Conservation (phyloP, 352 stramenopile genomes). For the Pythium pyrilobum region DNA sequence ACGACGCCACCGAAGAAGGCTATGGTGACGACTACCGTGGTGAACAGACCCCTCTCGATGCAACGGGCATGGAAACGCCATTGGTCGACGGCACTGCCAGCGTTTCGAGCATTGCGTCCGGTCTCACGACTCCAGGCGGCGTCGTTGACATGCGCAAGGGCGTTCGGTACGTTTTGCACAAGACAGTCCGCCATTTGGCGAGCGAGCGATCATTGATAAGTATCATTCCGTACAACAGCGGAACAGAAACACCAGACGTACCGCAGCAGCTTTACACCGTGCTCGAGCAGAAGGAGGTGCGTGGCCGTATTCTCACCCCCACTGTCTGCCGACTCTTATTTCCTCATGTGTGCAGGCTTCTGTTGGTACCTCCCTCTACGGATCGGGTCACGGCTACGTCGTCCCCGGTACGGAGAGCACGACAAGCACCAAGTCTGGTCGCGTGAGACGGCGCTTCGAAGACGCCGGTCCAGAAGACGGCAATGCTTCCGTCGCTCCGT, state of each 20-base stretch:
- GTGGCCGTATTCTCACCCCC: neutral
- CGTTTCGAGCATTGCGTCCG: slow-evolving; percentile 41
- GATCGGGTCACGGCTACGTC: slow-evolving; percentile 70
- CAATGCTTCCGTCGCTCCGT: slow-evolving; percentile 19
- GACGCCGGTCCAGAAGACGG: slow-evolving; percentile 31
- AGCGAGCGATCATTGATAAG: slow-evolving; percentile 1
- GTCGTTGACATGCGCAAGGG: slow-evolving; percentile 77
- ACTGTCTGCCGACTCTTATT: neutral
- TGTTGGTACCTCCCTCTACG: slow-evolving; percentile 69
- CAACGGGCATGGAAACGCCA: slow-evolving; percentile 51
- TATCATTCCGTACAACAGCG: slow-evolving; percentile 20
- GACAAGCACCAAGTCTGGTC: slow-evolving; percentile 37
- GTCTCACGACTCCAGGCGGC: slow-evolving; percentile 59
- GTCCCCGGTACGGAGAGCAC: slow-evolving; percentile 35
- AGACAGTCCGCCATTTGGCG: neutral
- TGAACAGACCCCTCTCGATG: slow-evolving; percentile 33
- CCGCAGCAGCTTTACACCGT: slow-evolving; percentile 77
- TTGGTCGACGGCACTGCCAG: slow-evolving; percentile 60
- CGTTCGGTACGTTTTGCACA: slow-evolving; percentile 31
- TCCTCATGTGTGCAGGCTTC: slow-evolving; percentile 35
- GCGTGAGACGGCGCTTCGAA: slow-evolving; percentile 68
- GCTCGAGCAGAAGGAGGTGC: slow-evolving; percentile 66
- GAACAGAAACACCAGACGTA: slow-evolving; percentile 49
- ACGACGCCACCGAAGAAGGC: slow-evolving; percentile 21
- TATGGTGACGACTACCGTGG: slow-evolving; percentile 24